A percentile compares a stretch with the other conserved stretches of the same genome.
These are phyloP conservation scores for Amborella trichopoda DNA, from an alignment of 164 flowering plant species.

Conservation along the genomic window DNA sequence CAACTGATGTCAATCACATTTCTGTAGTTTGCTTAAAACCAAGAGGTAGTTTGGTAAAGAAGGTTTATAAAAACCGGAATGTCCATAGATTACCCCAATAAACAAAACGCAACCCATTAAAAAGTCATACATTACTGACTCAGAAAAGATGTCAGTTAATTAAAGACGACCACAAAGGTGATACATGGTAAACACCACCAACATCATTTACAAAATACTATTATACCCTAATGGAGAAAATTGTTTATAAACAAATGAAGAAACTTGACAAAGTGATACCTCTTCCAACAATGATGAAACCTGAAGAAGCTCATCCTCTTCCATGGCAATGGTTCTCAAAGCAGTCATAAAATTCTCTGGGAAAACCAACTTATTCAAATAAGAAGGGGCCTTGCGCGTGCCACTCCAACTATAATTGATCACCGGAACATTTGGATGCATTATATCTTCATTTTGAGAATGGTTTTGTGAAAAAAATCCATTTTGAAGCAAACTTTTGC, in stretches of 20 bases:
- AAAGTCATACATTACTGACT: no score
- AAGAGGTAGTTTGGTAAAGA: no score
- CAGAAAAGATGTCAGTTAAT: no score
- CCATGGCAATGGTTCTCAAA: slow-evolving; percentile 86
- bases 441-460: slow-evolving; percentile 9
- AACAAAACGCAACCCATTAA: no score
- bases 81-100: no score
- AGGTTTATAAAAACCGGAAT: no score
- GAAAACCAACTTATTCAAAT: slow-evolving; percentile 60
- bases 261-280: slow-evolving; percentile 22
- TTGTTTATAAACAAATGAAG: neutral
- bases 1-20: no score
- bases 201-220: no score
- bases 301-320: slow-evolving; percentile 50
- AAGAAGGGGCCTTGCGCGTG: slow-evolving; percentile 67
- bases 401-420: slow-evolving; percentile 86
- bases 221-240: no score
- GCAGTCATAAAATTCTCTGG: slow-evolving; percentile 78
- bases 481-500: slow-evolving; percentile 46
- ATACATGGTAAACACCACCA: no score
- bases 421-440: slow-evolving; percentile 1
- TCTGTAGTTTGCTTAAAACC: no score
- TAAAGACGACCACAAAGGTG: no score
- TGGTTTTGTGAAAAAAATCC: slow-evolving; percentile 49
- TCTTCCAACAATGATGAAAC: slow-evolving; percentile 81